Evolutionary conservation across 257 asterid genomes (phyloP), one percentile per base, ranked within the genome.

Genomic region (Asclepias syriaca): DNA sequence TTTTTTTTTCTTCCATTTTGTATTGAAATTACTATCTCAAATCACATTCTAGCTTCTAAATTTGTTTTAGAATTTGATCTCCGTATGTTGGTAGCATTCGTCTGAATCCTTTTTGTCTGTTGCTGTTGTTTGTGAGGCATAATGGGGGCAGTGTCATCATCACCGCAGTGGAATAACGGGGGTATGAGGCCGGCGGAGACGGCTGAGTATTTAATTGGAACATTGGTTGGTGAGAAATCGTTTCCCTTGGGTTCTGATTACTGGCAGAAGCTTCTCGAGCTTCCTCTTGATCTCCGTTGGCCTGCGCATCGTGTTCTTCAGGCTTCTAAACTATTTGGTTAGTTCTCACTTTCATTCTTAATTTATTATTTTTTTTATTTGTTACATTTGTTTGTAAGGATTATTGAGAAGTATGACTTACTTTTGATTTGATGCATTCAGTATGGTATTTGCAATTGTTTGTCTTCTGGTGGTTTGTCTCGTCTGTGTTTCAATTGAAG

Each of bases 231-330:
- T 2, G 98, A 88, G 51, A 90, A 87, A 81, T 88, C 98, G 39
- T 92, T 84, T 77, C 94, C 96, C 48, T 80, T 95, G 45, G 66
- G 73, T 66, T 92, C 99, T 19, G 98, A 90, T 84, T 94, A 89
- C 90, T 94, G 99, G 99, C 89, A 89, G 90, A 87, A 89, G 91
- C 97, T 94, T 75, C 90, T 94, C 60, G 95, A 87, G 84, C 87
- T 90, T 58, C 92, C 98, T 49, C 88, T 94, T 74, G 87, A 87
- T 81, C 96, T 94, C 56, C 87, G 85, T 67, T 94, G 96, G 99
- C 89, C 87, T 29, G 65, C 90, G 55, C 71, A 86, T 79, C 97
- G 98, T 68, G 90, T 88, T 73, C 80, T 69, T 53, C 81, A 88
- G 66, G 99, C 99, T 83, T 91, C 96, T 77, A 85, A 77, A 43